A percentile compares a stretch with the other conserved stretches of the same genome.
These are phyloP conservation scores for Pigoraptor vietnamica DNA, from an alignment of 78 protist genomes.

Conservation along the genomic window DNA sequence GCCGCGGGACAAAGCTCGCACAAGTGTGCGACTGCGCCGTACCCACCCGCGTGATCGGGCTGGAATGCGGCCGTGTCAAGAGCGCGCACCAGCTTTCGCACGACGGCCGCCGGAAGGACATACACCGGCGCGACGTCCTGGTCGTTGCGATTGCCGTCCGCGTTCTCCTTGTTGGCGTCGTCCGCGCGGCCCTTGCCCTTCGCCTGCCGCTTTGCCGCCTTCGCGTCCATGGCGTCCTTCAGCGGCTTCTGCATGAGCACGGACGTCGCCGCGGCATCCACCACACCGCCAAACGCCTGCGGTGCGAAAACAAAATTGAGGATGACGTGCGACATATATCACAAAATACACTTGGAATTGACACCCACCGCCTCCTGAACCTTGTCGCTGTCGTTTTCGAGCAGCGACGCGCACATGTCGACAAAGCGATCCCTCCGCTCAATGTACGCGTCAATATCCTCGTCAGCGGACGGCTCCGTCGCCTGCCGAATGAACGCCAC, in stretches of 20 bases:
- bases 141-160: not conserved
- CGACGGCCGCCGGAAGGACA: too few relatives aligned
- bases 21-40: not conserved
- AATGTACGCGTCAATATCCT: too few relatives aligned
- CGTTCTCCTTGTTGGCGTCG: not conserved
- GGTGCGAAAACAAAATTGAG: not conserved
- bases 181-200: not conserved
- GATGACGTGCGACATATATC: not conserved
- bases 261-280: not conserved
- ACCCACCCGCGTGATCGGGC: not conserved
- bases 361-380: not conserved
- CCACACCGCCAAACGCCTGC: not conserved
- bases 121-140: too few relatives aligned
- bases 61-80: not conserved
- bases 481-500: too few relatives aligned
- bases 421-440: too few relatives aligned
- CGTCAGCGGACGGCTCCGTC: too few relatives aligned
- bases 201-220: not conserved
- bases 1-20: not conserved
- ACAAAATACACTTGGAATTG: not conserved
- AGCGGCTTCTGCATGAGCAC: not conserved
- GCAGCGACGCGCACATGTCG: too few relatives aligned
- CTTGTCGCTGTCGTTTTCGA: too few relatives aligned
- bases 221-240: not conserved
- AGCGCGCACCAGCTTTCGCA: too few relatives aligned